A percentile compares a stretch with the other conserved stretches of the same genome.
phyloP scores from a whole-genome alignment of 371 early-diverging fungal species.

The Apophysomyces elegans region DNA sequence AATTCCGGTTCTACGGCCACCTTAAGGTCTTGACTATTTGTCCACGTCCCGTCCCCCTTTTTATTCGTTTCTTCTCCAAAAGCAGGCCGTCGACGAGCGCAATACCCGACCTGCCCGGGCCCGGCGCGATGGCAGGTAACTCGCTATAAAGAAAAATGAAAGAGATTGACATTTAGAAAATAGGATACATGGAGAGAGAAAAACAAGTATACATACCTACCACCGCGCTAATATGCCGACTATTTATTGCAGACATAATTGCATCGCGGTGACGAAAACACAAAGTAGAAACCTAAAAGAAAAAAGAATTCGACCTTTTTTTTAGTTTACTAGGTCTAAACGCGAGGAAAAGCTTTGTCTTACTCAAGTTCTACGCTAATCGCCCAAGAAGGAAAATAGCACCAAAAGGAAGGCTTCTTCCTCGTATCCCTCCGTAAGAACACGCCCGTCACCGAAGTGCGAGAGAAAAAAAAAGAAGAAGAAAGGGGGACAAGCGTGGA shows the following conservation, averaged over 20 bases:
- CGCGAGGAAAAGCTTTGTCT: too few relatives aligned
- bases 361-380: too few relatives aligned
- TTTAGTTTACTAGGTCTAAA: too few relatives aligned
- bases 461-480: background rate
- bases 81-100: background rate
- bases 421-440: background rate
- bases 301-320: background rate
- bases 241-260: background rate
- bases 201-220: background rate
- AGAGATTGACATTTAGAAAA: too few relatives aligned
- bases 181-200: background rate
- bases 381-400: too few relatives aligned
- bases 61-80: background rate
- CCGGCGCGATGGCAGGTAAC: slow-evolving; percentile 12
- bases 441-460: background rate
- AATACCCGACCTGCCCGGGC: background rate
- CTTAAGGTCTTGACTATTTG: too few relatives aligned
- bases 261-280: background rate
- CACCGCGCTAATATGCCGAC: slow-evolving; percentile 4
- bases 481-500: background rate
- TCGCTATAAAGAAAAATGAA: background rate
- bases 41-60: too few relatives aligned
- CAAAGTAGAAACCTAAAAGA: background rate
- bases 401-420: too few relatives aligned
- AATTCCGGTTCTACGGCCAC: too few relatives aligned